Base-by-base conservation (phyloP, 176 grass and related monocot species). In the Triticum monococcum region DNA sequence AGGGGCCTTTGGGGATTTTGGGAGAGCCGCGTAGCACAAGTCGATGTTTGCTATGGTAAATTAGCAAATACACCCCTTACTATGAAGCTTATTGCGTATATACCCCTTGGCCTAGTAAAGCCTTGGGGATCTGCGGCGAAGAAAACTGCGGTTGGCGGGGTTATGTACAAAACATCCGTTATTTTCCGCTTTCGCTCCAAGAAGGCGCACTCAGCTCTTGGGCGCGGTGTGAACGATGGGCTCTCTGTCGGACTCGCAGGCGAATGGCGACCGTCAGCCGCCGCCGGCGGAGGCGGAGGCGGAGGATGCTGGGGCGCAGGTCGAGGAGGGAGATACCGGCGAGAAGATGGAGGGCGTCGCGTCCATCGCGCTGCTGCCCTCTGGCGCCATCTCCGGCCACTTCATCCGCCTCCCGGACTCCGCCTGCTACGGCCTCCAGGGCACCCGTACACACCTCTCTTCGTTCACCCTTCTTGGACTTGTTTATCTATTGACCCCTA, bases 391-490 rank as follows among this genome's bases (percentile, higher is more conserved):
- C 83, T 98, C 96, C 68, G 93, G 96, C 2, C 96, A 98, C 82
- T 96, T 98, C 90, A 95, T 98, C 57, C 84, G 90, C n/a, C 84
- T 96, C 25, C 91, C 90, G 7, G 84, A 89, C n/a, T 92, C 93
- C 68, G 71, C 89, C 79, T 98, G 93, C 87, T 98, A 94, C 61
- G 96, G 96, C n/a, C 92, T 98, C 38, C 96, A 98, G 0, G 96
- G 96, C 85, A 95, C 88, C 23, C 90, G 92, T 98, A 90, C 12
- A 13, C 65, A 63, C 59, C 75, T 65, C 22, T 67, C 59, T 28
- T n/a, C 54, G 13, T 38, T 66, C 40, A 36, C 43, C 35, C 11
- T 87, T 85, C 0, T 31, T 10, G 7, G 16, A 83, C 17, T 40
- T 75, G 26, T 78, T 81, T 43, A 68, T 6, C 70, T 14, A 16